Evolutionary conservation across 2,329 filamentous ascomycete species (phyloP).

Genomic region (Amesomyces nigricolor): DNA sequence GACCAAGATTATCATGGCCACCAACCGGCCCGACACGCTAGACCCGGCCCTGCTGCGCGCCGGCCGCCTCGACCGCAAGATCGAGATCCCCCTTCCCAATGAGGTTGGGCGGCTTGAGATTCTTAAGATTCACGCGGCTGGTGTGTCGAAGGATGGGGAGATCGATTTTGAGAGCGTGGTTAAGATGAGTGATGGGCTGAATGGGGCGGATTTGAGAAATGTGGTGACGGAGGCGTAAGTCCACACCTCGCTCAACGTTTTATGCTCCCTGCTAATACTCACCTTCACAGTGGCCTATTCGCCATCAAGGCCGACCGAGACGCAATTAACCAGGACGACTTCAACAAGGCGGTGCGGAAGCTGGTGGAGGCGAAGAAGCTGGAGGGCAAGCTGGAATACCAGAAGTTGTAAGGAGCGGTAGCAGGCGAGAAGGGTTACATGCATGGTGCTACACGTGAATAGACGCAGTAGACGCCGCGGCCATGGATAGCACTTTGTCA

Average conservation of each 20-base stretch:
- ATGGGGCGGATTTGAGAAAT: constrained; percentile 94
- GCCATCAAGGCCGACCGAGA: constrained; percentile 98
- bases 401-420: constrained; percentile 65
- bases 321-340: constrained; percentile 94
- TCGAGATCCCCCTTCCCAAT: constrained; percentile 94
- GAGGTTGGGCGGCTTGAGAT: constrained; percentile 95
- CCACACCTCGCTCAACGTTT: background rate
- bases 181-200: constrained; percentile 98
- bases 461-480: background rate
- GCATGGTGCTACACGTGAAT: background rate
- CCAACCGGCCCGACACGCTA: constrained; percentile 92
- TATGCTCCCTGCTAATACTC: constrained; percentile 12
- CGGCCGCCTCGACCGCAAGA: constrained; percentile 91
- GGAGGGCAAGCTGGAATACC: constrained; percentile 96
- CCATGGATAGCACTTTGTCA: constrained; percentile 8
- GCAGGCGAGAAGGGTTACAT: background rate
- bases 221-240: constrained; percentile 96
- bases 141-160: constrained; percentile 85
- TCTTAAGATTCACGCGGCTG: constrained; percentile 89
- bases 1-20: constrained; percentile 99
- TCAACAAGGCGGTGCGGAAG: constrained; percentile 98
- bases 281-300: constrained; percentile 67
- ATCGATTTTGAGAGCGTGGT: constrained; percentile 99
- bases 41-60: constrained; percentile 90
- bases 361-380: constrained; percentile 96